These are phyloP conservation scores for Backusella psychrophila DNA, from an alignment of 192 early-diverging fungal species.

Conservation along the genomic window DNA sequence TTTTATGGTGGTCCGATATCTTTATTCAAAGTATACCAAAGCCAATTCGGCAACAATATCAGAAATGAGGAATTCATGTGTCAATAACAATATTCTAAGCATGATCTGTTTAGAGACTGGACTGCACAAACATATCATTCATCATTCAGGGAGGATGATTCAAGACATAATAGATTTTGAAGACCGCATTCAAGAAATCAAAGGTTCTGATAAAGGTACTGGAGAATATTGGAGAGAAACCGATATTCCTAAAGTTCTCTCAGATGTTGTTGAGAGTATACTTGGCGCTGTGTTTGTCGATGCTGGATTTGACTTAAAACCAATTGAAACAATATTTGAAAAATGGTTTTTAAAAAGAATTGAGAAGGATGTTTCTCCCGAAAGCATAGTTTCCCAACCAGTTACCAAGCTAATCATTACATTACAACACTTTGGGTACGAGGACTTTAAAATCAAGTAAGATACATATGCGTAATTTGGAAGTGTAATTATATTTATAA, in stretches of 20 bases:
- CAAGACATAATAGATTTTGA: slow-evolving; percentile 56
- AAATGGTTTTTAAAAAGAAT: slow-evolving; percentile 35
- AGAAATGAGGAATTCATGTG: slow-evolving; percentile 77
- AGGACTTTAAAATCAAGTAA: slow-evolving; percentile 36
- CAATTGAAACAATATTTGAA: slow-evolving; percentile 41
- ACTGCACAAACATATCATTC: slow-evolving; percentile 66
- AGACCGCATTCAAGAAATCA: slow-evolving; percentile 42
- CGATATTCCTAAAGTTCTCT: slow-evolving; percentile 81
- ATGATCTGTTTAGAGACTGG: slow-evolving; percentile 61
- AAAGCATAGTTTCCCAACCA: slow-evolving; percentile 43
- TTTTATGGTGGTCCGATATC: slow-evolving; percentile 68
- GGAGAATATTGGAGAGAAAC: slow-evolving; percentile 79
- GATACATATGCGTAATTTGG: background rate
- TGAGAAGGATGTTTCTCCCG: slow-evolving; percentile 39
- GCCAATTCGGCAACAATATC: slow-evolving; percentile 74
- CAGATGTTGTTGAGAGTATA: slow-evolving; percentile 84
- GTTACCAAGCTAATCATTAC: slow-evolving; percentile 27
- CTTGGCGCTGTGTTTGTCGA: slow-evolving; percentile 88
- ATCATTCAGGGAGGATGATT: slow-evolving; percentile 54
- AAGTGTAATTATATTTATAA: background rate
- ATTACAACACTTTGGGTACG: slow-evolving; percentile 43
- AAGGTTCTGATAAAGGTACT: slow-evolving; percentile 25
- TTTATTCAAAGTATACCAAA: slow-evolving; percentile 64
- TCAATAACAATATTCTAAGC: slow-evolving; percentile 84
- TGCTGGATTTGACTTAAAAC: slow-evolving; percentile 61